Percentiles rank a stretch among this genome's conserved stretches.
These are phyloP conservation scores for Globisporangium okanoganense DNA, from an alignment of 352 stramenopile species.

Conservation along the genomic window DNA sequence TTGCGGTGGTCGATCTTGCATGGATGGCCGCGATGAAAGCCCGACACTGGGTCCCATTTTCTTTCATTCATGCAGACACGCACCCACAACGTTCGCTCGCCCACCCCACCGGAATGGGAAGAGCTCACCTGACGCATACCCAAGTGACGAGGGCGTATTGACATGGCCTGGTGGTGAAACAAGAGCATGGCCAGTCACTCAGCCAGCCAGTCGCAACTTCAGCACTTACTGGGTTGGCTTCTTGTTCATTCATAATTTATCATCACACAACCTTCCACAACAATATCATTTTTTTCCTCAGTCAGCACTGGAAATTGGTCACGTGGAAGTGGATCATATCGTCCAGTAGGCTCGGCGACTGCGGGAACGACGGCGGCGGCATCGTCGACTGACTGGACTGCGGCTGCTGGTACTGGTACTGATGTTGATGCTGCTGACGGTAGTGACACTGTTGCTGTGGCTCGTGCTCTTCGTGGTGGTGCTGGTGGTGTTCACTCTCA, in stretches of 20 bases:
- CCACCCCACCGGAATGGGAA: neutral
- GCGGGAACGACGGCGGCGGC: slow-evolving; percentile 6
- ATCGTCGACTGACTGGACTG: neutral
- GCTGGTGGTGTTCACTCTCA: slow-evolving; percentile 13
- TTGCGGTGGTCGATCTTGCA: neutral
- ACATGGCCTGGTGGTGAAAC: neutral
- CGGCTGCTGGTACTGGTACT: neutral
- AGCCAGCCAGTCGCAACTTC: no score
- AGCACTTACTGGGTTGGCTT: neutral
- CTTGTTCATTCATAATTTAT: neutral
- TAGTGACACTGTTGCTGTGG: neutral
- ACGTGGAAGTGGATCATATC: slow-evolving; percentile 53
- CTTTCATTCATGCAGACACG: no score
- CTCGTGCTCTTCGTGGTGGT: neutral
- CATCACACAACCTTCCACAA: neutral
- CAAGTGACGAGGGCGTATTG: neutral
- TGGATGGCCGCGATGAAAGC: neutral
- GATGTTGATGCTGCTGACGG: neutral
- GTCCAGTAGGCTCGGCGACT: slow-evolving; percentile 29
- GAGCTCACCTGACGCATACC: neutral
- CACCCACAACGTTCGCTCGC: neutral
- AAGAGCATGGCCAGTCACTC: neutral
- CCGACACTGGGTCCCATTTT: neutral
- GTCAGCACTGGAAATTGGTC: slow-evolving; percentile 27
- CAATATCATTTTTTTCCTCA: no score